Base-by-base conservation (phyloP, 1,139 yeast genomes). In the Fermentozyma sake region DNA sequence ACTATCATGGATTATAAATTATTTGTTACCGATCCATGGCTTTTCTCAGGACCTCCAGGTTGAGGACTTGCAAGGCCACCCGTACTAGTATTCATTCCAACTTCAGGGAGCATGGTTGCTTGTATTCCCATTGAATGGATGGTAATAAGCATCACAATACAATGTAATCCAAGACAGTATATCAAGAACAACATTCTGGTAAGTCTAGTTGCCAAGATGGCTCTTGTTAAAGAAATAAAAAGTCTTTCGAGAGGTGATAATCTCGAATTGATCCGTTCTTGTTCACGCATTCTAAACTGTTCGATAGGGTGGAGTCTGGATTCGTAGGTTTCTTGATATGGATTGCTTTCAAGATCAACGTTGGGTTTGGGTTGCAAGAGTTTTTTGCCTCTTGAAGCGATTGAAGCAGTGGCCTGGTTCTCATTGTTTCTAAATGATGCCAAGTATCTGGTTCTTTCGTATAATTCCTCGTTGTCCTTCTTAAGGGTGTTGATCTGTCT, bases 271-370 rank as follows among this genome's bases (percentile, higher is more conserved):
- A 85, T 81, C 36, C 95, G 64, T 43, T 81, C 89, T 26, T 81
- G 76, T 51, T 87, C 96, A 37, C 76, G 62, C 26, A 79, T 72
- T 44, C 94, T 72, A 57, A 89, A 85, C 46, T 79, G 85, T 42
- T 84, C 93, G 41, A 84, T 76, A 15, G 95, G 95, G 44, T 86
- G 89, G 28, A 85, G 60, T 30, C 78, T 82, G 28, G 78, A 80
- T 45, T 87, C 96, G 55, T 87, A 89, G 24, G 61, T 71, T 22
- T 69, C 64, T 27, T 72, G 73, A 47, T 79, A 78, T 21, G 72
- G 68, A 37, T 63, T 70, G 31, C 69, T 66, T 30, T 79, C 83
- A 30, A 80, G 75, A 29, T 78, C 76, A 7, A 16, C 20, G 17
- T 31, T 59, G 16, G 61, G 45, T 34, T 50, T 58, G 6, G 71